Percentiles rank a stretch among this genome's conserved stretches.
Evolutionary conservation across 192 early-diverging fungal species (phyloP).

Genomic region (Podila horticola): DNA sequence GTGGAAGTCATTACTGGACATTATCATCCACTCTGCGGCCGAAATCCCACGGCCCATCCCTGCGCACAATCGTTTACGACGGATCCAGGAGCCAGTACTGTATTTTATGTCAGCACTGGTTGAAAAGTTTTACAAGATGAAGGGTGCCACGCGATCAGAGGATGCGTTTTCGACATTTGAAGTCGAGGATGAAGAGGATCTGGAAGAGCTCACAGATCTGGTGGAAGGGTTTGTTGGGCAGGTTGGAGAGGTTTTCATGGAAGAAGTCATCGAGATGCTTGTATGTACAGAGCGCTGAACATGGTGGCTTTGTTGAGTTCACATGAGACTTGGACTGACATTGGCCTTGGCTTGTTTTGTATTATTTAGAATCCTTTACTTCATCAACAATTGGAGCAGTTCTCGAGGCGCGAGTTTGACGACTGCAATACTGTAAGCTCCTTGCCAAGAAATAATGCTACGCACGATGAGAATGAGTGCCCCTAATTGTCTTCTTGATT

Average conservation of each 20-base stretch:
- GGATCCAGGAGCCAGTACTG: conserved; percentile 30
- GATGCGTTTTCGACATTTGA: conserved; percentile 49
- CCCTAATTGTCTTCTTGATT: too few species aligned
- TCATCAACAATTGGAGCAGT: conserved; percentile 27
- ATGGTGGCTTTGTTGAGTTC: background rate
- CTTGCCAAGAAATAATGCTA: background rate
- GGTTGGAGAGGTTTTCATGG: conserved; percentile 40
- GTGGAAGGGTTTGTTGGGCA: conserved; percentile 46
- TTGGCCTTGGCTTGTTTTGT: background rate
- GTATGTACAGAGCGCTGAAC: conserved; percentile 7
- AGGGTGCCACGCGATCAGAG: conserved; percentile 39
- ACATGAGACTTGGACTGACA: background rate
- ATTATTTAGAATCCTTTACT: conserved; percentile 34
- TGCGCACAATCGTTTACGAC: conserved; percentile 19
- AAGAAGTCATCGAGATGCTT: conserved; percentile 49
- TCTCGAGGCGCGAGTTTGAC: conserved; percentile 28
- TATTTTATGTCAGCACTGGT: conserved; percentile 45
- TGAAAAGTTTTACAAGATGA: conserved; percentile 51
- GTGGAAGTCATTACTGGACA: conserved; percentile 37
- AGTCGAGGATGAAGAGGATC: conserved; percentile 45
- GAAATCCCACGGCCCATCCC: conserved; percentile 38
- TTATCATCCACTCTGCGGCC: conserved; percentile 16
- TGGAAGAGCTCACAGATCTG: conserved; percentile 36
- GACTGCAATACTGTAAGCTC: conserved; percentile 43
- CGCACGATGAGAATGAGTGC: background rate